A percentile compares a stretch with the other conserved stretches of the same genome.
These are phyloP conservation scores for Mortierella sp. DNA, from an alignment of 371 early-diverging fungal genomes.

Conservation along the genomic window DNA sequence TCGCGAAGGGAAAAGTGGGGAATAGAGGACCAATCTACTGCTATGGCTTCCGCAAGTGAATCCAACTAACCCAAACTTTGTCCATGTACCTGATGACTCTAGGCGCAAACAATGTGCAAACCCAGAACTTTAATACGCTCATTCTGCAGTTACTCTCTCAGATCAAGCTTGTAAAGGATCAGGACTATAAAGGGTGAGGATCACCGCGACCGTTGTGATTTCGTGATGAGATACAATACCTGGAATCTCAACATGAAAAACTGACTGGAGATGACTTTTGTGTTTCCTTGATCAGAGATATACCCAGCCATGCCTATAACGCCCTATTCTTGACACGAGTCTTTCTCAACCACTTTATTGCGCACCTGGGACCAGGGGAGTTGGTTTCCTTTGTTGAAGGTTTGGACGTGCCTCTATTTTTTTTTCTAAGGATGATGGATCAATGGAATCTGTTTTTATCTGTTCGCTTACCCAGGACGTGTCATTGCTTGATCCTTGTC, in stretches of 20 bases:
- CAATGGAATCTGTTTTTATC: background rate
- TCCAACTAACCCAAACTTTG: too few relatives aligned
- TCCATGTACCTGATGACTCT: background rate
- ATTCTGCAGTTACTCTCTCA: constrained; percentile 68
- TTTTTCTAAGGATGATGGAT: background rate
- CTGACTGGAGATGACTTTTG: background rate
- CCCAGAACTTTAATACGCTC: constrained; percentile 75
- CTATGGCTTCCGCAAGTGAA: too few relatives aligned
- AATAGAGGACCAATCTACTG: too few relatives aligned
- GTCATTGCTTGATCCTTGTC: too few relatives aligned
- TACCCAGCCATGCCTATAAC: constrained; percentile 73
- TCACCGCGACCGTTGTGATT: background rate
- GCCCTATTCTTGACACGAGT: constrained; percentile 73
- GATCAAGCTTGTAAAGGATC: constrained; percentile 60
- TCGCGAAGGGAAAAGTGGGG: too few relatives aligned
- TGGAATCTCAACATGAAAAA: background rate
- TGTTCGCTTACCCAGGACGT: background rate
- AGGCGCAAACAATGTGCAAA: constrained; percentile 74
- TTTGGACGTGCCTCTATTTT: constrained; percentile 13
- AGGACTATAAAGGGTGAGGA: constrained; percentile 64
- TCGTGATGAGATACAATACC: constrained; percentile 1
- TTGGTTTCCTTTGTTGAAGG: constrained; percentile 74
- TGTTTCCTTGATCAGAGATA: constrained; percentile 53
- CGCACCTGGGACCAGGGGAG: constrained; percentile 65
- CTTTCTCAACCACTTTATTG: constrained; percentile 74